phyloP scores from a whole-genome alignment of 192 early-diverging fungal genomes.

The Linnemannia hyalina region DNA sequence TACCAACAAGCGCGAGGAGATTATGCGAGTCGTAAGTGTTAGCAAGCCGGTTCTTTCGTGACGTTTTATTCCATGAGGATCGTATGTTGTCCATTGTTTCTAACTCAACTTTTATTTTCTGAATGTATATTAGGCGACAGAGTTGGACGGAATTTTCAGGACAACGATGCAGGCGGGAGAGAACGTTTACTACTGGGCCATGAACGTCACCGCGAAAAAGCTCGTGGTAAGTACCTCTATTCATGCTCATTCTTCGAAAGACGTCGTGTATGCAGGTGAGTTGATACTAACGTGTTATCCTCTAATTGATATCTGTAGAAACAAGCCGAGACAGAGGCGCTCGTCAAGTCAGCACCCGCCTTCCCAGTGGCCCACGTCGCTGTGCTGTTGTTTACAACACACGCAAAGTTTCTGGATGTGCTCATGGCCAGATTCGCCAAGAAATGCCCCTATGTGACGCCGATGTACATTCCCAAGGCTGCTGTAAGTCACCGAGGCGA shows the following conservation, averaged over 20 bases:
- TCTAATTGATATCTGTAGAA: constrained; percentile 43
- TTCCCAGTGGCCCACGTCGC: constrained; percentile 76
- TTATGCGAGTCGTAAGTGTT: constrained; percentile 61
- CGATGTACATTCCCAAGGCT: constrained; percentile 66
- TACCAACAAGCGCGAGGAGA: constrained; percentile 48
- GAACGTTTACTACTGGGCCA: constrained; percentile 58
- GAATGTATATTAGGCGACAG: constrained; percentile 24
- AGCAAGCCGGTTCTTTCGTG: not conserved
- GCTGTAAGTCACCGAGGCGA: constrained; percentile 54
- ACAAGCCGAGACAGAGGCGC: constrained; percentile 80
- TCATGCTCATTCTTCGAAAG: not conserved
- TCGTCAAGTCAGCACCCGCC: constrained; percentile 68
- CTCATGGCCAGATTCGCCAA: constrained; percentile 76
- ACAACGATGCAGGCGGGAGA: constrained; percentile 23
- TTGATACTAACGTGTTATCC: not conserved
- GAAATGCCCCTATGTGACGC: constrained; percentile 78
- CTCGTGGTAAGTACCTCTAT: constrained; percentile 61
- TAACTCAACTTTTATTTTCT: not conserved
- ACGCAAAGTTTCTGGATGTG: constrained; percentile 68
- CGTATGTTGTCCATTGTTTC: not conserved
- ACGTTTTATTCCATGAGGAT: not conserved
- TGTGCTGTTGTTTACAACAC: constrained; percentile 67
- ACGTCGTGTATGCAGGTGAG: not conserved
- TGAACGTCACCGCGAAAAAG: constrained; percentile 70
- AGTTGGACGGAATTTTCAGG: constrained; percentile 34